Percentiles rank a stretch among this genome's conserved stretches.
phyloP scores from a whole-genome alignment of 345 rosid species.

The Gossypium australe region DNA sequence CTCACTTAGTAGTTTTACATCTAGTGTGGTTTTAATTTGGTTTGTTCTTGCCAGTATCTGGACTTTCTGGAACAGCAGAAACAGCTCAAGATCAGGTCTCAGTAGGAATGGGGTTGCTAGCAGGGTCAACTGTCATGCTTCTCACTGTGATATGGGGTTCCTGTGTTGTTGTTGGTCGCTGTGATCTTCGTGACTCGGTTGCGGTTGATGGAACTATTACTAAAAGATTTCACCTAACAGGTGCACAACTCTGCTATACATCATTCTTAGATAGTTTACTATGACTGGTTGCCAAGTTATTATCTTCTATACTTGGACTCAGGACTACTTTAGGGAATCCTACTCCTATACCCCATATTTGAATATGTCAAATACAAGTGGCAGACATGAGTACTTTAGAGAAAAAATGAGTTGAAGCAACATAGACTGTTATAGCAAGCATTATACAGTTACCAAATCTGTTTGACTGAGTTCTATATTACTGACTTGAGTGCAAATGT shows the following conservation, averaged over 20 bases:
- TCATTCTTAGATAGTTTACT: background rate
- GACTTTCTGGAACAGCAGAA: slow-evolving; percentile 66
- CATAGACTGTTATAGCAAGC: background rate
- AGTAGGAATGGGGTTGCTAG: slow-evolving; percentile 89
- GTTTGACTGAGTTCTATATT: background rate
- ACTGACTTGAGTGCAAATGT: background rate
- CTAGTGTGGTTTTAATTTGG: background rate
- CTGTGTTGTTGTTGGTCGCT: slow-evolving; percentile 68
- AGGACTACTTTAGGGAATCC: background rate
- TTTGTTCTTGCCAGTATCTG: slow-evolving; percentile 51
- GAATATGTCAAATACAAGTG: background rate
- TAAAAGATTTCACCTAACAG: slow-evolving; percentile 44
- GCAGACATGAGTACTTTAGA: background rate
- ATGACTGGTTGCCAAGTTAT: background rate
- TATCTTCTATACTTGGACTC: background rate
- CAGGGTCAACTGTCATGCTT: slow-evolving; percentile 91
- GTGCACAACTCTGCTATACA: slow-evolving; percentile 23
- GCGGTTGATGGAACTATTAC: slow-evolving; percentile 52
- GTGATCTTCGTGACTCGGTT: slow-evolving; percentile 45
- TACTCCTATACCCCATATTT: background rate
- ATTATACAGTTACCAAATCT: background rate
- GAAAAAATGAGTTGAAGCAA: background rate
- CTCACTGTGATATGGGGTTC: slow-evolving; percentile 84
- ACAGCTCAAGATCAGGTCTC: slow-evolving; percentile 89
- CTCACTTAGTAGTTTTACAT: background rate